phyloP scores from a whole-genome alignment of 1,284 basidiomycete species.

The Trametes polyzona region DNA sequence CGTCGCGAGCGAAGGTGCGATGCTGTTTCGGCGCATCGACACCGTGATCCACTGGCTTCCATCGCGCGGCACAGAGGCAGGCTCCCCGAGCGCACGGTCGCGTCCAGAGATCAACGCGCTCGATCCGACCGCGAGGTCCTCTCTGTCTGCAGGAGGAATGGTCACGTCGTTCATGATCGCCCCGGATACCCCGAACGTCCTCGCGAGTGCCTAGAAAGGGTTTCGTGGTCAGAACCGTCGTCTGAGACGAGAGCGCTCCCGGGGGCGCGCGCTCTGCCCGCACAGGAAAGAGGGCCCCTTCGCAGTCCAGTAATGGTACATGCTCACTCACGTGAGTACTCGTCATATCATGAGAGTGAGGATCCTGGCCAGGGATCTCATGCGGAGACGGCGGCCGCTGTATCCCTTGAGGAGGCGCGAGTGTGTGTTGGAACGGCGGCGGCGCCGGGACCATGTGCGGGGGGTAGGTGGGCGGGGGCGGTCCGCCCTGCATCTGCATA shows the following conservation, averaged over 20 bases:
- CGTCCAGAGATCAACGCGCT: constrained; percentile 69
- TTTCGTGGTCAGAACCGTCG: not conserved
- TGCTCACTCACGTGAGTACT: constrained; percentile 53
- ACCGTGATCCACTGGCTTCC: constrained; percentile 61
- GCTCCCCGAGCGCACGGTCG: constrained; percentile 59
- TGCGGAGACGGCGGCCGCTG: constrained; percentile 34
- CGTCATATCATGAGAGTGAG: constrained; percentile 76
- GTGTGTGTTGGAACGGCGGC: constrained; percentile 55
- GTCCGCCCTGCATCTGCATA: constrained; percentile 46
- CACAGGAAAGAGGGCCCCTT: not conserved
- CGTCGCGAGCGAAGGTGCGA: constrained; percentile 15
- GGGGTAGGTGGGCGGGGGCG: constrained; percentile 50
- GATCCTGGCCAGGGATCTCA: constrained; percentile 73
- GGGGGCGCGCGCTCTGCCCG: not conserved
- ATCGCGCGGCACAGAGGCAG: constrained; percentile 61
- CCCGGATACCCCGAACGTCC: constrained; percentile 75
- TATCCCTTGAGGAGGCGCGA: constrained; percentile 32
- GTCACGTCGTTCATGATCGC: constrained; percentile 68
- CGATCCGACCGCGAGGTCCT: constrained; percentile 77
- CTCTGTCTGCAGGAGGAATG: constrained; percentile 58
- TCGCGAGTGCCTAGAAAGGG: constrained; percentile 61
- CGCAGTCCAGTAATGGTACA: not conserved
- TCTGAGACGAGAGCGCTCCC: not conserved
- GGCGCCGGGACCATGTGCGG: constrained; percentile 58
- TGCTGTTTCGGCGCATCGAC: constrained; percentile 48